A percentile compares a stretch with the other conserved stretches of the same genome.
These are phyloP conservation scores for Ogataea trehalophila DNA, from an alignment of 805 yeast species.

Conservation along the genomic window DNA sequence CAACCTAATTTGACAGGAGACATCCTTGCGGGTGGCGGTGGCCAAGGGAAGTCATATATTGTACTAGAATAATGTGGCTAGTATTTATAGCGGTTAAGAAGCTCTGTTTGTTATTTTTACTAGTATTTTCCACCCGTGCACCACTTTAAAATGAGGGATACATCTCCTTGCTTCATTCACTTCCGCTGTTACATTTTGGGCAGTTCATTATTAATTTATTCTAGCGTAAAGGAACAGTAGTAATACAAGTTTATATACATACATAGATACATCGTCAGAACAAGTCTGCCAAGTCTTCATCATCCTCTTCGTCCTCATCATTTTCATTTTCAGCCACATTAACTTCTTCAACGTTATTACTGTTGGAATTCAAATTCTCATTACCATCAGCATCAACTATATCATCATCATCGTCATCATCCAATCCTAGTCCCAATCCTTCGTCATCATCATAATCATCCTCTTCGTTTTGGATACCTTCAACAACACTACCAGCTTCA, in stretches of 20 bases:
- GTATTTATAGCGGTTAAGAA: too few species aligned
- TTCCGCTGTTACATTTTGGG: too few species aligned
- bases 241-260: too few species aligned
- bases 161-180: too few species aligned
- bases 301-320: constrained; percentile 29
- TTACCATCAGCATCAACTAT: constrained; percentile 29
- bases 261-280: constrained; percentile 9
- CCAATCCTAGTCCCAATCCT: constrained; percentile 24
- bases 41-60: too few species aligned
- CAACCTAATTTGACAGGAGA: too few species aligned
- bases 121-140: too few species aligned
- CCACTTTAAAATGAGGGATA: too few species aligned
- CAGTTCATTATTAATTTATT: neutral
- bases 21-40: too few species aligned
- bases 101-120: too few species aligned
- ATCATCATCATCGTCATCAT: constrained; percentile 27
- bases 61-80: too few species aligned
- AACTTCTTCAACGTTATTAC: constrained; percentile 23
- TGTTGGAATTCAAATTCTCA: constrained; percentile 13
- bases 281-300: constrained; percentile 28
- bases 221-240: neutral
- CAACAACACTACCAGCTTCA: constrained; percentile 36
- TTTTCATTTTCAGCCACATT: constrained; percentile 20
- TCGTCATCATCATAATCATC: constrained; percentile 14
- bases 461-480: constrained; percentile 35